Percentiles rank a stretch among this genome's conserved stretches.
phyloP scores from a whole-genome alignment of 176 grass and related monocot genomes.

The Zizania latifolia region DNA sequence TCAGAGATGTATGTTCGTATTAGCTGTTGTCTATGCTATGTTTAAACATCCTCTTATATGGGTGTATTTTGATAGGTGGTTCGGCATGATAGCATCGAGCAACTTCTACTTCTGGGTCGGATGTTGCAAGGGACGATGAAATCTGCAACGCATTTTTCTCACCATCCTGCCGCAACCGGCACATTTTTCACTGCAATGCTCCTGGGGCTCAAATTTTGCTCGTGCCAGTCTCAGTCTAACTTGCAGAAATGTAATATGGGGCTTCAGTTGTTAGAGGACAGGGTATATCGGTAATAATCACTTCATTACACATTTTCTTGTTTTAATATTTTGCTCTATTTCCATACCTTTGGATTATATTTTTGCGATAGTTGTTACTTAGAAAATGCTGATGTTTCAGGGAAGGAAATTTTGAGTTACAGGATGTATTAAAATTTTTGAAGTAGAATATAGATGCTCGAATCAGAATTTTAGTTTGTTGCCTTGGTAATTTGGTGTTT shows the following conservation, averaged over 20 bases:
- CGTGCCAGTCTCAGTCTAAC: slow-evolving; percentile 84
- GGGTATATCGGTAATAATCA: slow-evolving; percentile 76
- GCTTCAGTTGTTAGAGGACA: slow-evolving; percentile 93
- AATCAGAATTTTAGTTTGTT: background rate
- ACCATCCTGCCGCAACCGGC: slow-evolving; percentile 83
- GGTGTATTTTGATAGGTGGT: slow-evolving; percentile 59
- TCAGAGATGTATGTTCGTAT: background rate
- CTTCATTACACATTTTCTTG: slow-evolving; percentile 13
- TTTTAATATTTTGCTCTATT: slow-evolving; percentile 10
- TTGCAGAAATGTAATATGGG: slow-evolving; percentile 76
- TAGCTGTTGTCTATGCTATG: background rate
- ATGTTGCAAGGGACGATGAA: slow-evolving; percentile 99
- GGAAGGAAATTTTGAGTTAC: background rate
- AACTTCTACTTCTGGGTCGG: slow-evolving; percentile 88
- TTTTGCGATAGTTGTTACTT: slow-evolving; percentile 11
- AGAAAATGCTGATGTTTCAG: background rate
- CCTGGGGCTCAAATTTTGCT: slow-evolving; percentile 90
- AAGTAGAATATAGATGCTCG: background rate
- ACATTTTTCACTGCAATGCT: slow-evolving; percentile 97
- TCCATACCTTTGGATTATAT: slow-evolving; percentile 10
- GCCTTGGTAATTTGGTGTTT: slow-evolving; percentile 10
- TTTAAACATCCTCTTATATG: background rate
- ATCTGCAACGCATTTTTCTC: slow-evolving; percentile 84
- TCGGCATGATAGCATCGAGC: slow-evolving; percentile 93
- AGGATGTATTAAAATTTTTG: slow-evolving; percentile 12